Evolutionary conservation across 306 rosid genomes (phyloP).

Genomic region (Acmispon strigosus): DNA sequence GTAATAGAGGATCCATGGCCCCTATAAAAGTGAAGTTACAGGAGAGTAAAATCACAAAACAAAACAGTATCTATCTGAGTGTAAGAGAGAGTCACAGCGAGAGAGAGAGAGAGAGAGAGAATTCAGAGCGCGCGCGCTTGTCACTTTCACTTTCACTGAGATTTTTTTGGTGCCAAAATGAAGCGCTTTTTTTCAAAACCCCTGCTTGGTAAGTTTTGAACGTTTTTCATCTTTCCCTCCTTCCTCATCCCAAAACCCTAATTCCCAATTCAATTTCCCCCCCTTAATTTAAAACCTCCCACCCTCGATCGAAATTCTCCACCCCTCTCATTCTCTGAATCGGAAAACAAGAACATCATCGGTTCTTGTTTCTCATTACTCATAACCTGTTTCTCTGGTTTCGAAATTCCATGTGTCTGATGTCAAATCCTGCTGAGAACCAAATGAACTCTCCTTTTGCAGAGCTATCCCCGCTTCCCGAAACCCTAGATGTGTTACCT

Average conservation of each 20-base stretch:
- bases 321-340: background rate
- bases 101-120: background rate
- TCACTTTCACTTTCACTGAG: slow-evolving; percentile 19
- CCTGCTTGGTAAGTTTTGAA: background rate
- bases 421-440: background rate
- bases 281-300: background rate
- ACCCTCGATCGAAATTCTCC: background rate
- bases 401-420: background rate
- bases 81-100: background rate
- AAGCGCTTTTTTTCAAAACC: background rate
- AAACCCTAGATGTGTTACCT: too few relatives aligned
- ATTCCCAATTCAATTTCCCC: background rate
- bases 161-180: slow-evolving; percentile 13
- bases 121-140: slow-evolving; percentile 6
- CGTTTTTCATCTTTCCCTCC: slow-evolving; percentile 47
- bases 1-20: too few relatives aligned
- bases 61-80: background rate
- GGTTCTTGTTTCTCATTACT: too few relatives aligned
- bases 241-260: slow-evolving; percentile 15
- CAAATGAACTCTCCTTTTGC: background rate
- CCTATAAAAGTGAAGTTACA: too few relatives aligned
- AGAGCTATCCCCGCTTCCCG: too few relatives aligned
- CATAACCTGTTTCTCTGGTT: background rate
- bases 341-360: too few relatives aligned
- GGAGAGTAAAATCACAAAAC: too few relatives aligned